A percentile compares a stretch with the other conserved stretches of the same genome.
Evolutionary conservation across 1,139 yeast species (phyloP).

Genomic region (Sugiyamaella paludigena): DNA sequence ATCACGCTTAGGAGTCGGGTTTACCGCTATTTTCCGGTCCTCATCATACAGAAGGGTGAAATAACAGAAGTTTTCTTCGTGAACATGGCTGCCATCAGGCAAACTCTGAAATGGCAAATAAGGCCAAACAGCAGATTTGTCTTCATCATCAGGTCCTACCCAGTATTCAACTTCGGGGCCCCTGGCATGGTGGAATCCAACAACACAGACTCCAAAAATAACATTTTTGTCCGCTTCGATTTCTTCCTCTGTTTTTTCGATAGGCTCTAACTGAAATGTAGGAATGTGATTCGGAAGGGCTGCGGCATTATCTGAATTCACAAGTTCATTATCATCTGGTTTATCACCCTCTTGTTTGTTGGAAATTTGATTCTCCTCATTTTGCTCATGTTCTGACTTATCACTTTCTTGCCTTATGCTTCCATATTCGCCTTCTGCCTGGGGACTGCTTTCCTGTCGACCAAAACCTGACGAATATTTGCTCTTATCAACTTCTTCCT

Average conservation of each 20-base stretch:
- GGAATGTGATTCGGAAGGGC: not conserved
- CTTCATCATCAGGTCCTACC: constrained; percentile 63
- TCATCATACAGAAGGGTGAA: constrained; percentile 82
- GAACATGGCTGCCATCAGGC: constrained; percentile 93
- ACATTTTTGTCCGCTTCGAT: constrained; percentile 33
- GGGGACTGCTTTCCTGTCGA: no score
- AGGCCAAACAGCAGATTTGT: constrained; percentile 65
- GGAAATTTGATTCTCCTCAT: no score
- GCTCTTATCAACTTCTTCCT: no score
- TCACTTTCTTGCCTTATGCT: no score
- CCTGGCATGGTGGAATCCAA: constrained; percentile 87
- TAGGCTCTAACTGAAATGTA: constrained; percentile 23
- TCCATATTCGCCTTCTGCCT: no score
- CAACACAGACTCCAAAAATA: constrained; percentile 82
- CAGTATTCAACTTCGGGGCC: constrained; percentile 97
- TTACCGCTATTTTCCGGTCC: constrained; percentile 46
- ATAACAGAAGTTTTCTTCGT: constrained; percentile 89
- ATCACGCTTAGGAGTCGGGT: constrained; percentile 42
- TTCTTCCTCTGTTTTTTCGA: constrained; percentile 18
- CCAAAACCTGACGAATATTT: no score
- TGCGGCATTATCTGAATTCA: not conserved
- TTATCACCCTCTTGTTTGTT: no score
- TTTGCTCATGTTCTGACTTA: no score
- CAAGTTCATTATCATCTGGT: no score
- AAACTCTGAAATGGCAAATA: constrained; percentile 89